A percentile compares a stretch with the other conserved stretches of the same genome.
These are phyloP conservation scores for Pseudogymnoascus sp. DNA, from an alignment of 2,329 filamentous ascomycete species.

Conservation along the genomic window DNA sequence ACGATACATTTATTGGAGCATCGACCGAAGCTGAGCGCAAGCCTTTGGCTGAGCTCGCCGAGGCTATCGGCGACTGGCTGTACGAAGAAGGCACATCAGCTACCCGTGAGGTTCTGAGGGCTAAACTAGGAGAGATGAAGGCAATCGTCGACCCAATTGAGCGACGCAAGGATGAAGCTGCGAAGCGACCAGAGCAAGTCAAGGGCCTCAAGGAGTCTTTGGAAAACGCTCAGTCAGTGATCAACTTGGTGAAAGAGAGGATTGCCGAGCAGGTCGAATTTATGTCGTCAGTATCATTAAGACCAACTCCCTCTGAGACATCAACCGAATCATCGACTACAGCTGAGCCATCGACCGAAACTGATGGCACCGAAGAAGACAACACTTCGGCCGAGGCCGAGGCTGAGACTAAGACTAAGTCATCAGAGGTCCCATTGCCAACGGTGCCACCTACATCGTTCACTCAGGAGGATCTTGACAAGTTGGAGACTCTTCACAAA, in stretches of 20 bases:
- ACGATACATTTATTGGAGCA: constrained; percentile 63
- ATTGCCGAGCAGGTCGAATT: constrained; percentile 43
- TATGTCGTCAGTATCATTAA: constrained; percentile 19
- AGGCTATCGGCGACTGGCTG: constrained; percentile 77
- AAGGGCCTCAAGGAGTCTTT: constrained; percentile 62
- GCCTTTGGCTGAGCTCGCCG: constrained; percentile 60
- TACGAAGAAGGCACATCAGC: constrained; percentile 79
- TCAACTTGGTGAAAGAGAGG: constrained; percentile 61
- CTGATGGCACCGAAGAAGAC: constrained; percentile 64
- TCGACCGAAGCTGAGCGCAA: constrained; percentile 63
- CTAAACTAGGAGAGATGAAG: constrained; percentile 69
- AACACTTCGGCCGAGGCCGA: constrained; percentile 37
- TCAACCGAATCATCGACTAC: constrained; percentile 36
- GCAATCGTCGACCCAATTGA: constrained; percentile 71
- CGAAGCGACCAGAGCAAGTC: constrained; percentile 63
- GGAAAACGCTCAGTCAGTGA: constrained; percentile 61
- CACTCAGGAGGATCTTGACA: constrained; percentile 62
- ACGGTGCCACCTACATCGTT: constrained; percentile 61
- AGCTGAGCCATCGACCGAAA: constrained; percentile 34
- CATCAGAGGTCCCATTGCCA: constrained; percentile 29
- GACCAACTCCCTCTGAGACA: constrained; percentile 40
- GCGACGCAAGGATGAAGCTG: constrained; percentile 64
- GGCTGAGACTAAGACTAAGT: constrained; percentile 26
- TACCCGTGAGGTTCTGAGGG: constrained; percentile 64
- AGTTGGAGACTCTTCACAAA: constrained; percentile 55